These are phyloP conservation scores for Spinacia oleracea DNA, from an alignment of 179 eudicot genomes.

Conservation along the genomic window DNA sequence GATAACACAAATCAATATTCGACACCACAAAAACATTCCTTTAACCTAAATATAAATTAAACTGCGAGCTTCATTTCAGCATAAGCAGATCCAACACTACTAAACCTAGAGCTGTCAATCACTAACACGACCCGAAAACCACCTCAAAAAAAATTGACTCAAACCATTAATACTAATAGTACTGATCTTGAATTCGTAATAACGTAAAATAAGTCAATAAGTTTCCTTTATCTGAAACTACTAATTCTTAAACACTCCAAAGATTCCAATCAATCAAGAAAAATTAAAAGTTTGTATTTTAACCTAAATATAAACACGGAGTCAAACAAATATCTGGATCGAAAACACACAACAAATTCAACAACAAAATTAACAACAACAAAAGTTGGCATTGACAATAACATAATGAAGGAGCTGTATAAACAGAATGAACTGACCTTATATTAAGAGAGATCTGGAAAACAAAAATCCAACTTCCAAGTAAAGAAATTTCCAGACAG, in stretches of 20 bases:
- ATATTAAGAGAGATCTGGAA: slow-evolving; percentile 19
- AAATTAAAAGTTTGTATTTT: neutral
- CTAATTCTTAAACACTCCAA: neutral
- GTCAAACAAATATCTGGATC: neutral
- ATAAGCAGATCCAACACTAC: neutral
- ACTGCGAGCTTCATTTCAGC: neutral
- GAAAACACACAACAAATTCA: no score
- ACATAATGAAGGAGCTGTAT: neutral
- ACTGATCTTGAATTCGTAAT: no score
- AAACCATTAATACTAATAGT: no score
- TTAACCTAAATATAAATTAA: neutral
- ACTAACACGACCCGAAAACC: no score
- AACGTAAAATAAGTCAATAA: no score
- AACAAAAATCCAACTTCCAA: neutral
- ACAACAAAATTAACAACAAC: no score
- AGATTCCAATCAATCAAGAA: no score
- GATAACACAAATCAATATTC: slow-evolving; percentile 7
- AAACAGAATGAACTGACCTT: slow-evolving; percentile 6
- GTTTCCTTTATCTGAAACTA: no score
- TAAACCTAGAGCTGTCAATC: no score
- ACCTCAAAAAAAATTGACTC: no score
- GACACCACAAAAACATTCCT: neutral
- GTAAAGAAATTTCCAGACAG: neutral
- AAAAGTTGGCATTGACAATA: neutral
- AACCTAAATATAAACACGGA: neutral